These are phyloP conservation scores for Fusarium concolor DNA, from an alignment of 2,329 filamentous ascomycete genomes.

Conservation along the genomic window DNA sequence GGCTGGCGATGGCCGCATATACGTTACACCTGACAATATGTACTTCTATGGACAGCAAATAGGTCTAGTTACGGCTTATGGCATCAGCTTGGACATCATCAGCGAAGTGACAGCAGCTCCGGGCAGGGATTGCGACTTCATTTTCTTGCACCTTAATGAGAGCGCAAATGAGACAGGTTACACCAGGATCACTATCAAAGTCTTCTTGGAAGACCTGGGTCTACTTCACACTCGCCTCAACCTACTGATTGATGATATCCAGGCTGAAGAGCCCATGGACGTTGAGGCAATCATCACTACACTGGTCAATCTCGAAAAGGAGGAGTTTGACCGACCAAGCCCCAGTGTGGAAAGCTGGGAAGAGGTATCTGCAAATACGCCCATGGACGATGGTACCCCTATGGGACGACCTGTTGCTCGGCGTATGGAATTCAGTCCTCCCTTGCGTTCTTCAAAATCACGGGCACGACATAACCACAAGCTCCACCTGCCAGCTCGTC, in stretches of 20 bases:
- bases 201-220: conserved; percentile 88
- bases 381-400: conserved; percentile 67
- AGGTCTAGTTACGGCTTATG: conserved; percentile 87
- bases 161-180: conserved; percentile 72
- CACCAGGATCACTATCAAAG: conserved; percentile 86
- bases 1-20: conserved; percentile 77
- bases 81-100: conserved; percentile 79
- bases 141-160: conserved; percentile 82
- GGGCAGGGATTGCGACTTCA: conserved; percentile 91
- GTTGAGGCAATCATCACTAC: conserved; percentile 77
- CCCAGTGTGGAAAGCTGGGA: conserved; percentile 93
- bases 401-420: conserved; percentile 53
- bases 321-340: conserved; percentile 67
- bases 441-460: conserved; percentile 50
- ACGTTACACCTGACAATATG: conserved; percentile 86
- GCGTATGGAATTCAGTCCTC: conserved; percentile 52
- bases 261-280: conserved; percentile 75
- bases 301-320: conserved; percentile 79
- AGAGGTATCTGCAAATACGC: conserved; percentile 72
- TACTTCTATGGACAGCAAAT: conserved; percentile 98
- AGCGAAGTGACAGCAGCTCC: conserved; percentile 90
- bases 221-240: conserved; percentile 87
- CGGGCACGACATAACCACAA: conserved; percentile 66
- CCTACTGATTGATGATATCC: conserved; percentile 83
- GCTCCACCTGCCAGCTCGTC: conserved; percentile 83